Conservation (phyloP, 768 basidiomycete species). For the Amanita polypyramis region DNA sequence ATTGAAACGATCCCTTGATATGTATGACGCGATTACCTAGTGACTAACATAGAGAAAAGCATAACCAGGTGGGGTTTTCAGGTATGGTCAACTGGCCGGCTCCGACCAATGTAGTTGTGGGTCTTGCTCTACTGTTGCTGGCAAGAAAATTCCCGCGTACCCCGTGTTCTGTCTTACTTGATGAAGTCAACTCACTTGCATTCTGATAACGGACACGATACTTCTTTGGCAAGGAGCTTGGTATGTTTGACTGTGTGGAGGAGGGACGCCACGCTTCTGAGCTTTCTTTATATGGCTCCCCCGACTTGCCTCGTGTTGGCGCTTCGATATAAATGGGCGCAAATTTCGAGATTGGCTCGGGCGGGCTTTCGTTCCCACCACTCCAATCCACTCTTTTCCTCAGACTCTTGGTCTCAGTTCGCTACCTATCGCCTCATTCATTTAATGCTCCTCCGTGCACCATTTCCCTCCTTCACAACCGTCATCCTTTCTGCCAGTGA, state of each 20-base stretch:
- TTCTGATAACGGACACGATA: neutral
- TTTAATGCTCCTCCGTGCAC: neutral
- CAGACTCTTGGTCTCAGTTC: neutral
- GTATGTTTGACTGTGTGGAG: neutral
- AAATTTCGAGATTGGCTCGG: slow-evolving; percentile 4
- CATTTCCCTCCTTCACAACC: slow-evolving; percentile 5
- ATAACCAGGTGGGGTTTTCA: no score
- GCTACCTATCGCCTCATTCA: neutral
- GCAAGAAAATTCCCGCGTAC: neutral
- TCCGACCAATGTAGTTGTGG: no score
- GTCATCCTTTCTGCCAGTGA: slow-evolving; percentile 4
- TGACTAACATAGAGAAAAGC: no score
- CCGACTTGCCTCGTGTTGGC: slow-evolving; percentile 2
- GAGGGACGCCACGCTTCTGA: neutral
- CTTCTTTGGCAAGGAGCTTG: neutral
- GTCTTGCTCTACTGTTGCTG: neutral
- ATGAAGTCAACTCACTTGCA: neutral
- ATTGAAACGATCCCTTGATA: neutral
- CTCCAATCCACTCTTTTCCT: neutral
- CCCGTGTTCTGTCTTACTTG: neutral
- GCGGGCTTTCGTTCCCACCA: slow-evolving; percentile 8
- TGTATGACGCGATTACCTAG: no score
- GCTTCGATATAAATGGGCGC: slow-evolving; percentile 5
- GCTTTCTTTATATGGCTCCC: slow-evolving; percentile 1
- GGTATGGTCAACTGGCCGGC: no score